A percentile compares a stretch with the other conserved stretches of the same genome.
Evolutionary conservation across 2,329 filamentous ascomycete species (phyloP).

Genomic region (Coleophoma eucalyptorum): DNA sequence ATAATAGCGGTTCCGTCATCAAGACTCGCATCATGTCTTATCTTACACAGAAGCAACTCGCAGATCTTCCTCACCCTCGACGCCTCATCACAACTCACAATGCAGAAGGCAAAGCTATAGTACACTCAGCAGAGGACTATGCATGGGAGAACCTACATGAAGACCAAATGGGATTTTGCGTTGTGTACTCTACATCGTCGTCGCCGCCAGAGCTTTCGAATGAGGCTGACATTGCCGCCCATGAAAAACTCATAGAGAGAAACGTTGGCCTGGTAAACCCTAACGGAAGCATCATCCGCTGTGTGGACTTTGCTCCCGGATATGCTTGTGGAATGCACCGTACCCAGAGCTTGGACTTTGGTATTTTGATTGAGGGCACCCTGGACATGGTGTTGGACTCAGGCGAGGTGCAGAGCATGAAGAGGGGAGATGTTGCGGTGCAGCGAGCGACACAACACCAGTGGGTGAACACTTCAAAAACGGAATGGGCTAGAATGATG

Average conservation of each 20-base stretch:
- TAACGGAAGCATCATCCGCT: constrained; percentile 4
- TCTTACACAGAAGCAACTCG: too few relatives aligned
- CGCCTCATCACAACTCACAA: constrained; percentile 5
- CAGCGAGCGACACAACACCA: constrained; percentile 6
- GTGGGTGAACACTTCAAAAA: constrained; percentile 2
- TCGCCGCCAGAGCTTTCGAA: constrained; percentile 35
- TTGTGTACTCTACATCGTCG: constrained; percentile 37
- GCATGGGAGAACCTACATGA: constrained; percentile 11
- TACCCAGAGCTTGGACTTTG: constrained; percentile 8
- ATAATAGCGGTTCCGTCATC: too few relatives aligned
- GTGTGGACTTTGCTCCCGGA: constrained; percentile 7
- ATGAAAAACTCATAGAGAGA: constrained; percentile 26
- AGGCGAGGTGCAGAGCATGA: constrained; percentile 2
- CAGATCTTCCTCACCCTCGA: too few relatives aligned
- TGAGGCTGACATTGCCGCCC: constrained; percentile 35
- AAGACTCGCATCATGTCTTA: too few relatives aligned
- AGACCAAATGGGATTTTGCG: constrained; percentile 10
- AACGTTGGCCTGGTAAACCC: constrained; percentile 4
- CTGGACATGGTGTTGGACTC: constrained; percentile 7
- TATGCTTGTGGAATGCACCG: constrained; percentile 5
- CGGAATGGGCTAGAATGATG: constrained; percentile 7
- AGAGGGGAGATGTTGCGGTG: constrained; percentile 5
- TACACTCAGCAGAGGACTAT: constrained; percentile 28
- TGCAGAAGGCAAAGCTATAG: constrained; percentile 29
- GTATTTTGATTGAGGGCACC: constrained; percentile 6